Conservation (phyloP, 2,329 filamentous ascomycete genomes). For the Sporothrix euskadiensis region DNA sequence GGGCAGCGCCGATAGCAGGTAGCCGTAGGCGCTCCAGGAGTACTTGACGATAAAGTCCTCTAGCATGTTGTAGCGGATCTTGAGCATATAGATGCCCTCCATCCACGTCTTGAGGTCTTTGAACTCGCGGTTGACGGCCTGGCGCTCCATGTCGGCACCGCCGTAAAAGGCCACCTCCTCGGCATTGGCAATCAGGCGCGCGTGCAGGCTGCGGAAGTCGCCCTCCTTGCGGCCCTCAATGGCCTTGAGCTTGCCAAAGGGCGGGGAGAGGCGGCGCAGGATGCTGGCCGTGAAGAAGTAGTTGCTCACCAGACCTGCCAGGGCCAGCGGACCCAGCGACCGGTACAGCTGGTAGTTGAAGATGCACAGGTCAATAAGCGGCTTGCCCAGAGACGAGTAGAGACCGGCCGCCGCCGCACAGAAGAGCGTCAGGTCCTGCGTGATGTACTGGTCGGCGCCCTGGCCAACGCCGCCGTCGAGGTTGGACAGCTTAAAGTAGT, state of each 20-base stretch:
- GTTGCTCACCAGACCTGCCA: constrained; percentile 83
- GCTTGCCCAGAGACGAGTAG: constrained; percentile 97
- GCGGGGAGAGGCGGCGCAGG: constrained; percentile 82
- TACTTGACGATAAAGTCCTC: constrained; percentile 99
- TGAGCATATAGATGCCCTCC: constrained; percentile 97
- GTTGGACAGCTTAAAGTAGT: constrained; percentile 94
- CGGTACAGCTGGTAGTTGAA: constrained; percentile 98
- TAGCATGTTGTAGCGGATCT: constrained; percentile 97
- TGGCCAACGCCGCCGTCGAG: constrained; percentile 90
- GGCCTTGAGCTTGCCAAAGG: constrained; percentile 94
- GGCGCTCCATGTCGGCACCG: constrained; percentile 90
- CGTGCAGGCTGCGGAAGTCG: constrained; percentile 88
- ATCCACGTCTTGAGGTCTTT: constrained; percentile 93
- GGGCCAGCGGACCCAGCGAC: constrained; percentile 82
- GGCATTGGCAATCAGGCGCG: constrained; percentile 90
- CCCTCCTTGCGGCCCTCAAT: constrained; percentile 94
- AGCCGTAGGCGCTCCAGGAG: constrained; percentile 97
- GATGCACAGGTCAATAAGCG: constrained; percentile 92
- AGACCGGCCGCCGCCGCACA: constrained; percentile 88
- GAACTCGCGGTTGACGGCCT: constrained; percentile 88
- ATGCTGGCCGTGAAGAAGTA: constrained; percentile 94
- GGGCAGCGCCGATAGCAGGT: constrained; percentile 86
- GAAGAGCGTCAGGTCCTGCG: constrained; percentile 92
- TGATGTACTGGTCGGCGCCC: constrained; percentile 94
- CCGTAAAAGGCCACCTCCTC: constrained; percentile 98